Evolutionary conservation across 2,329 filamentous ascomycete genomes (phyloP), one percentile per base, ranked within the genome.

Genomic region (Aureobasidium namibiae): DNA sequence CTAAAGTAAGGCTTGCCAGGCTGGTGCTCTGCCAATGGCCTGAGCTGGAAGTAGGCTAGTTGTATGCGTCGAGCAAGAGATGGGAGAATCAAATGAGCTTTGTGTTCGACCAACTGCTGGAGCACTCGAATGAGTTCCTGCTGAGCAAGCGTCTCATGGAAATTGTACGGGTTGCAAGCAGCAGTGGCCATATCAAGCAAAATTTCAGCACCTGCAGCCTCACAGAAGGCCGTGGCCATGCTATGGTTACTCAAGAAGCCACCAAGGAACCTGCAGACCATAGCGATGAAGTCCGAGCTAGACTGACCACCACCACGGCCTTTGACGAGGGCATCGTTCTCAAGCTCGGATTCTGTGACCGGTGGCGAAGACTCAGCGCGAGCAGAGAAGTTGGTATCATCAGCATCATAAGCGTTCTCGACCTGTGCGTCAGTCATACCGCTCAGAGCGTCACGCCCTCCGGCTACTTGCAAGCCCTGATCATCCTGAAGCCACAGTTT

Each of bases 121-220:
- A 96, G 79, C 11, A 95, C 86, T 36, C 84, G 82, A 16, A 86
- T 83, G 57, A 96, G 78, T 61, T 87, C 84, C 61, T 86, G 82
- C 59, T 86, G 86, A 4, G 88, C 83, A 56, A 80, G 75, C 6
- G 82, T 82, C 41, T 88, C 85, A 39, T 85, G 81, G 67, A 89
- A 86, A 67, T 89, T 82, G 65, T 85, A 85, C 1, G 90, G 85
- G 48, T 97, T 79, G 69, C 90, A 92, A 5, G 90, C 88, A 31
- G 92, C 83, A 57, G 88, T 89, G 41, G 87, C 87, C 59, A 96
- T 83, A 68, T 96, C 90, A 57, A 99, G 78, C 21, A 97, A 78
- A 53, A 88, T 80, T 70, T 96, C 90, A 24, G 92, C 84, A 7
- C 90, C 94, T 60, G 91, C 90, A 52, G 82, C 81, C 58, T 88